These are phyloP conservation scores for Vickermania spadyakhi DNA, from an alignment of 208 protist genomes.

Conservation along the genomic window DNA sequence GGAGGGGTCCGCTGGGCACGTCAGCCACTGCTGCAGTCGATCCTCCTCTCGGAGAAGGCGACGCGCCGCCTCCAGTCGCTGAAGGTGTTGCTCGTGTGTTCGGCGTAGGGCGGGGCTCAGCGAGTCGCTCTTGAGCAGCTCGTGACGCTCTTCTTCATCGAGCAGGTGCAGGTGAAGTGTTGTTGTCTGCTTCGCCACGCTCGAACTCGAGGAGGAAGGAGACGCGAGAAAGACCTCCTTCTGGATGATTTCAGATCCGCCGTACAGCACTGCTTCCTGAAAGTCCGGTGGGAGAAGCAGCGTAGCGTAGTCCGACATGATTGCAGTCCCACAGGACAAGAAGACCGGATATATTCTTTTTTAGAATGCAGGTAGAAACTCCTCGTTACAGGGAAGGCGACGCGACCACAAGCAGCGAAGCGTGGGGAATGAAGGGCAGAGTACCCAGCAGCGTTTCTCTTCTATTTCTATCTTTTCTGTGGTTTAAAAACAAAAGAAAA, in stretches of 20 bases:
- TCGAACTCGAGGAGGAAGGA: not conserved
- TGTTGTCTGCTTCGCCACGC: not conserved
- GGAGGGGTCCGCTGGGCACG: slow-evolving; percentile 10
- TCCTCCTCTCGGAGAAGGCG: slow-evolving; percentile 30
- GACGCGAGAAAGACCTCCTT: slow-evolving; percentile 12
- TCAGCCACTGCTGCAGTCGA: slow-evolving; percentile 32
- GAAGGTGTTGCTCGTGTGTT: slow-evolving; percentile 22
- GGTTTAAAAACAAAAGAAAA: too few relatives aligned
- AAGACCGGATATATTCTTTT: too few relatives aligned
- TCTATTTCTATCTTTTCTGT: too few relatives aligned
- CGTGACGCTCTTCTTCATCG: slow-evolving; percentile 50
- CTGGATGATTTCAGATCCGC: slow-evolving; percentile 51
- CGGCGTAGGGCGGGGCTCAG: not conserved
- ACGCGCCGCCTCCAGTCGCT: slow-evolving; percentile 49
- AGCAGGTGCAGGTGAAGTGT: slow-evolving; percentile 36
- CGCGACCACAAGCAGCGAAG: too few relatives aligned
- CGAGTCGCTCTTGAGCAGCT: slow-evolving; percentile 8
- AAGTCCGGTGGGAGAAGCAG: slow-evolving; percentile 31
- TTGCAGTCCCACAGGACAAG: too few relatives aligned
- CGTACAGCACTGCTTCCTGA: slow-evolving; percentile 16
- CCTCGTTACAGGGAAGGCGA: too few relatives aligned
- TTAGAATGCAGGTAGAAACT: too few relatives aligned
- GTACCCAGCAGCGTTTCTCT: too few relatives aligned
- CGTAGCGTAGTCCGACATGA: not conserved
- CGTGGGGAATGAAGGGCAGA: too few relatives aligned